Evolutionary conservation across 805 yeast species (phyloP).

Genomic region (Candida insectorum): DNA sequence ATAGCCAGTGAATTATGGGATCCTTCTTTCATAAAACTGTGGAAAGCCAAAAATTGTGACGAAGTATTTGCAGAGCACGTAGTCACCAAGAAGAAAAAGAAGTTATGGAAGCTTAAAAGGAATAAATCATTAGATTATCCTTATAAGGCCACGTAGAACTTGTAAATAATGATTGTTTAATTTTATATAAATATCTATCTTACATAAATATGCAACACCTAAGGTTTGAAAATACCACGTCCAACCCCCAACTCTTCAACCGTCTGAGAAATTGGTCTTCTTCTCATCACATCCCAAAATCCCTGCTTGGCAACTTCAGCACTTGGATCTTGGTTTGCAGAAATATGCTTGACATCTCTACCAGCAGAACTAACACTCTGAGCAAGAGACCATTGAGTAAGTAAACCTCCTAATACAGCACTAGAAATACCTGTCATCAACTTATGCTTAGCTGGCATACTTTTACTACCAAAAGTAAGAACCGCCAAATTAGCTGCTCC

Average conservation of each 20-base stretch:
- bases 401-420: slow-evolving; percentile 33
- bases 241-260: slow-evolving; percentile 71
- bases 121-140: slow-evolving; percentile 85
- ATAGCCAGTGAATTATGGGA: slow-evolving; percentile 98
- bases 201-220: too few species aligned
- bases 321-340: slow-evolving; percentile 31
- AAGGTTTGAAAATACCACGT: slow-evolving; percentile 50
- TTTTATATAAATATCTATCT: too few species aligned
- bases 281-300: slow-evolving; percentile 77
- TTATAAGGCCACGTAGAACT: slow-evolving; percentile 42
- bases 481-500: slow-evolving; percentile 46
- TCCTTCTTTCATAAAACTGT: slow-evolving; percentile 73
- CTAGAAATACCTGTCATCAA: slow-evolving; percentile 38
- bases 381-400: slow-evolving; percentile 40
- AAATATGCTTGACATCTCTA: slow-evolving; percentile 33
- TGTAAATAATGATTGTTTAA: slow-evolving; percentile 4
- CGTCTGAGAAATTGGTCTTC: slow-evolving; percentile 81
- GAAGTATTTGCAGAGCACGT: slow-evolving; percentile 84
- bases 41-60: slow-evolving; percentile 55
- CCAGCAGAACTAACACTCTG: slow-evolving; percentile 39
- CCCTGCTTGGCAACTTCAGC: slow-evolving; percentile 38
- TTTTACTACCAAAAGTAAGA: slow-evolving; percentile 42
- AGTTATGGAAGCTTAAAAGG: slow-evolving; percentile 82
- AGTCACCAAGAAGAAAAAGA: slow-evolving; percentile 78
- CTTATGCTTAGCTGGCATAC: slow-evolving; percentile 41